Evolutionary conservation across 768 basidiomycete genomes (phyloP), one percentile per base, ranked within the genome.

Genomic region (Tricholoma terreum): DNA sequence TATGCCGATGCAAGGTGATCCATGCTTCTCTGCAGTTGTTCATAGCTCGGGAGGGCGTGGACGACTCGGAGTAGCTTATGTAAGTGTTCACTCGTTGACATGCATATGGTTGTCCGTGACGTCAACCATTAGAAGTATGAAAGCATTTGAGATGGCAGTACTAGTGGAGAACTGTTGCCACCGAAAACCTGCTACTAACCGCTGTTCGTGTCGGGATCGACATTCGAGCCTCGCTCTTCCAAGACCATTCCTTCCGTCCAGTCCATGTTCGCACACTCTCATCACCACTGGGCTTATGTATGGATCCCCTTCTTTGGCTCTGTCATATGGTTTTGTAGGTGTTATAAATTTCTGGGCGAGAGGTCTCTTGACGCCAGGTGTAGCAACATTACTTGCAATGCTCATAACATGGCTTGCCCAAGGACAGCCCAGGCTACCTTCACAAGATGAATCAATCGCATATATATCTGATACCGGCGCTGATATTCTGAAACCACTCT

Each of bases 401-500:
- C 71, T 92, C 30, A 79, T 89, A 54, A 83, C 83, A 27, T 92
- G 88, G 87, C 76, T 85, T 21, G 83, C 82, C 8, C 74, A 77
- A n/a, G 87, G 87, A 17, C 74, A 80, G 30, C 86, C 84, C 8
- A 76, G 75, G 64, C 85, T 86, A 61, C 75, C 76, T 14, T 79
- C 85, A 12, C 76, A 80, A 67, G 77, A 84, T 35, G 79, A 80
- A 19, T 69, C 69, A 1, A 82, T 90, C 52, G 82, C 84, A n/a
- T 90, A 87, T 69, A 90, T 92, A 49, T 89, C 87, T 40, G 89
- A 92, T 63, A 71, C 91, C 34, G 89, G 86, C n/a, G 89, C 90
- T 17, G 80, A 79, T 61, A 75, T 79, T 52, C 73, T 92, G 43
- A 91, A 92, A 66, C 90, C 90, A 3, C 77, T 92, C 35, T 92